Conservation (phyloP, 2,329 filamentous ascomycete species). For the Mycosphaerella sp. region DNA sequence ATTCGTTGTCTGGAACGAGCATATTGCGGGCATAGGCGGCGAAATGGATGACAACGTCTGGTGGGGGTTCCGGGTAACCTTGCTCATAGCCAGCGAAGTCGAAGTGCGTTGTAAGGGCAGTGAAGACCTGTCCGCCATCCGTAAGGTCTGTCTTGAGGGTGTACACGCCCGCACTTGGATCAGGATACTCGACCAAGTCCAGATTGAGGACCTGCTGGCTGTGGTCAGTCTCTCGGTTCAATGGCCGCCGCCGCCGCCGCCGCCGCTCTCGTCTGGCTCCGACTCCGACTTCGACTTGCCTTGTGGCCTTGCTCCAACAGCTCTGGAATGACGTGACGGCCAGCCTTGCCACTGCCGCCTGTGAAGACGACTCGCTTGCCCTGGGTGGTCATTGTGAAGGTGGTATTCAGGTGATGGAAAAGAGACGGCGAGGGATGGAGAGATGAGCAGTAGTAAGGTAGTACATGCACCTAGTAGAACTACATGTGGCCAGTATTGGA, state of each 20-base stretch:
- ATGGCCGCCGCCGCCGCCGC: too few species aligned
- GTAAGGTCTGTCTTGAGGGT: conserved; percentile 53
- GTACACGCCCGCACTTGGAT: conserved; percentile 40
- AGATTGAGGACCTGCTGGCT: conserved; percentile 45
- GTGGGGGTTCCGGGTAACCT: conserved; percentile 40
- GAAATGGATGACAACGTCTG: conserved; percentile 59
- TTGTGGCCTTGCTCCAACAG: conserved; percentile 47
- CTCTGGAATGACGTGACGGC: conserved; percentile 50
- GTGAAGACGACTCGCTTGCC: conserved; percentile 48
- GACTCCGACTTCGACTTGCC: conserved; percentile 19
- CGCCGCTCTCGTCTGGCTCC: too few species aligned
- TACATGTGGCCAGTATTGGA: not conserved
- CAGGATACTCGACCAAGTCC: conserved; percentile 45
- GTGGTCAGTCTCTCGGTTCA: not conserved
- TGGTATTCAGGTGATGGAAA: not conserved
- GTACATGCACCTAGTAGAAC: too few species aligned
- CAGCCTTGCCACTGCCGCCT: conserved; percentile 52
- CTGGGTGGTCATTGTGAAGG: conserved; percentile 3
- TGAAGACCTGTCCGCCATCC: conserved; percentile 51
- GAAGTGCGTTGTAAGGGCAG: conserved; percentile 53
- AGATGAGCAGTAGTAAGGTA: not conserved
- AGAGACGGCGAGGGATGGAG: not conserved
- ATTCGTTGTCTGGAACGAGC: conserved; percentile 56
- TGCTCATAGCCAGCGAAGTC: conserved; percentile 46
- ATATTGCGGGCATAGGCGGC: conserved; percentile 55